Base-by-base conservation (phyloP, 1,284 basidiomycete species). In the Cryptococcus depauperatus region DNA sequence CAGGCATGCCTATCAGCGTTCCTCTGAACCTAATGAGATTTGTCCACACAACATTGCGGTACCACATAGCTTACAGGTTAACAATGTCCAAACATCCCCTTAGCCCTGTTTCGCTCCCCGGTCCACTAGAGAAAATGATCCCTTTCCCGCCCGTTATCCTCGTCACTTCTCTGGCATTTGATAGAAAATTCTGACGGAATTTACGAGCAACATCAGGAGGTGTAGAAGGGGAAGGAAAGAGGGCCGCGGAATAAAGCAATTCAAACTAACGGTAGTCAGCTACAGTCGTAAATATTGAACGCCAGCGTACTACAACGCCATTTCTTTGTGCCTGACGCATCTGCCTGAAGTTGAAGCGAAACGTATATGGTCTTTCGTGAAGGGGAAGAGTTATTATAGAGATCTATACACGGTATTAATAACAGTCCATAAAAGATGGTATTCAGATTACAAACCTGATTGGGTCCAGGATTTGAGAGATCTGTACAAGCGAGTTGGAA, bases 291-390 rank as follows among this genome's bases (percentile, higher is more conserved):
- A 33, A 37, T 40, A 22, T n/a, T n/a, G n/a, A n/a, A n/a, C n/a
- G n/a, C n/a, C n/a, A n/a, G n/a, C 65, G 51, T 39, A 70, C 69
- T n/a, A 70, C 66, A 1, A 68, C 68, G 14, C 69, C 69, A 37
- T 69, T 68, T 5, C 68, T 51, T 41, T 68, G 61, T 10, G 68
- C 68, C 43, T 64, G 62, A 14, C 60, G 56, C 48, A 71, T 61
- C 52, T 63, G 69, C 44, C 66, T 67, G 28, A 56, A 54, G 41
- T 66, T 70, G 44, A 62, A 50, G 28, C 58, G 54, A 58, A 65
- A 69, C 45, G 57, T 59, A 51, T 59, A 69, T 4, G 62, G 61
- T 35, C 57, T 48, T 46, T 71, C 66, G 43, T 71, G 67, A 14
- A 69, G 46, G 1, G 69, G 68, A 2, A 71, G 52, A 5, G 66